phyloP scores from a whole-genome alignment of 1,139 yeast species.

The Yamadazyma trypodendri region DNA sequence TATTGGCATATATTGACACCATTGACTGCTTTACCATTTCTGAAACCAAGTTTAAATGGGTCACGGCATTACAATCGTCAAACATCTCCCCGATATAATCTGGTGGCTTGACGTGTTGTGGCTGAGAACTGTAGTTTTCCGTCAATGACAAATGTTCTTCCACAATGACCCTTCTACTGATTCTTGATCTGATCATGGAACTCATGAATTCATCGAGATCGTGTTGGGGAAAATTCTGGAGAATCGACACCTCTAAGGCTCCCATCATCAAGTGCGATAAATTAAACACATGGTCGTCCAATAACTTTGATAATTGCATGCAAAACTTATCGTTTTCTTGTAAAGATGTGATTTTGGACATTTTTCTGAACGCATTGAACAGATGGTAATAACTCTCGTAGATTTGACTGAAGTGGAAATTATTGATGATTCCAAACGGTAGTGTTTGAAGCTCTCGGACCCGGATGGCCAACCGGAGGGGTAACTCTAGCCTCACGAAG shows the following conservation, averaged over 20 bases:
- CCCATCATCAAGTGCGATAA: conserved; percentile 93
- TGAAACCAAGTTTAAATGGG: conserved; percentile 55
- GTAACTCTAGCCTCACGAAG: conserved; percentile 82
- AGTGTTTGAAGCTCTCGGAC: conserved; percentile 75
- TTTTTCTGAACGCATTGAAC: conserved; percentile 78
- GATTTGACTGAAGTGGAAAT: conserved; percentile 80
- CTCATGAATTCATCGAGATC: conserved; percentile 73
- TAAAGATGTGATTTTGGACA: conserved; percentile 62
- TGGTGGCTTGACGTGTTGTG: conserved; percentile 52
- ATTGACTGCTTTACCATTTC: conserved; percentile 44
- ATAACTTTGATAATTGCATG: conserved; percentile 54
- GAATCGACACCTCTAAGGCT: conserved; percentile 74
- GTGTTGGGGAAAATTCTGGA: conserved; percentile 58
- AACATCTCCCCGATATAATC: conserved; percentile 86
- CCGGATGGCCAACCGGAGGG: conserved; percentile 78
- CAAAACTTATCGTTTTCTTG: conserved; percentile 78
- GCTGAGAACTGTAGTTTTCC: conserved; percentile 50
- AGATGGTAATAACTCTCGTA: conserved; percentile 87
- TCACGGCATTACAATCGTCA: conserved; percentile 72
- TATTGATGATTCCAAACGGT: conserved; percentile 83
- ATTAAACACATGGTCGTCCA: conserved; percentile 77
- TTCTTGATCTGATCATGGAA: conserved; percentile 76
- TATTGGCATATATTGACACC: conserved; percentile 52
- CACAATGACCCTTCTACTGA: conserved; percentile 83
- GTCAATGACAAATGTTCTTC: conserved; percentile 87